A percentile compares a stretch with the other conserved stretches of the same genome.
These are phyloP conservation scores for Paraleonurus japonicus DNA, from an alignment of 257 asterid genomes.

Conservation along the genomic window DNA sequence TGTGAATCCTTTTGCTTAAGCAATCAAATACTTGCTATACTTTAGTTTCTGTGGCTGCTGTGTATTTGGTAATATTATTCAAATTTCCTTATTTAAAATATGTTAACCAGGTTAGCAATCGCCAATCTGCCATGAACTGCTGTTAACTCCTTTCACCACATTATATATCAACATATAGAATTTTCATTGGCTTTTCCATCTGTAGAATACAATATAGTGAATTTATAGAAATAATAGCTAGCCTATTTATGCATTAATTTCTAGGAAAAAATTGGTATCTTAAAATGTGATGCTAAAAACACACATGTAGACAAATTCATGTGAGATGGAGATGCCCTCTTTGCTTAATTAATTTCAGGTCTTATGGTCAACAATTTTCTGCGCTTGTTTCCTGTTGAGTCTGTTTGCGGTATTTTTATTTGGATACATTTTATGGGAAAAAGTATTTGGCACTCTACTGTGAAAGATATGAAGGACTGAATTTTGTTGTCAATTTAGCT, in stretches of 20 bases:
- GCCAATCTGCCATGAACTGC: background rate
- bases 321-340: background rate
- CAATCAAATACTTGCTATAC: background rate
- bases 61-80: background rate
- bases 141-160: background rate
- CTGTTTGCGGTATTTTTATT: background rate
- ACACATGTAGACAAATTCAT: background rate
- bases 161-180: background rate
- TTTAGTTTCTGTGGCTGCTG: conserved; percentile 2
- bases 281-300: background rate
- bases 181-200: background rate
- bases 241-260: background rate
- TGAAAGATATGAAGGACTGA: background rate
- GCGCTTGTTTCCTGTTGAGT: background rate
- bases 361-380: background rate
- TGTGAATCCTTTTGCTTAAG: background rate
- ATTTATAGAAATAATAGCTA: background rate
- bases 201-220: conserved; percentile 3
- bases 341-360: background rate
- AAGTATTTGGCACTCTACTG: background rate
- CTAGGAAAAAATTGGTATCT: background rate
- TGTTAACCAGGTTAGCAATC: background rate
- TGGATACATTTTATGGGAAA: background rate
- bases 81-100: background rate
- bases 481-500: background rate